Percentiles rank a stretch among this genome's conserved stretches.
phyloP scores from a whole-genome alignment of 2,329 filamentous ascomycete genomes.

The Neoarthrinium moseri region DNA sequence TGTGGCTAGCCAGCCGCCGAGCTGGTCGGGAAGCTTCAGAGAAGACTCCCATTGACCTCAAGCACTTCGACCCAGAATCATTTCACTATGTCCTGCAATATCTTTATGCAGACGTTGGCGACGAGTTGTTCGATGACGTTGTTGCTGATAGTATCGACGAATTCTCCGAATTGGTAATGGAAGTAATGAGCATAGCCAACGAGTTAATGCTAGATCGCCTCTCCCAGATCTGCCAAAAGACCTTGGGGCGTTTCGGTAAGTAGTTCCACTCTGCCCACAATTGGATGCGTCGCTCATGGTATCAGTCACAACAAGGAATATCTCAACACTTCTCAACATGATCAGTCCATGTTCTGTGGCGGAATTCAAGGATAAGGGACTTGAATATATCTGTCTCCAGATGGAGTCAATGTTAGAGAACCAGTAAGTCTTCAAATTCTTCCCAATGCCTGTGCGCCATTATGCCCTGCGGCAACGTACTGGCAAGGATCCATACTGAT shows the following conservation, averaged over 20 bases:
- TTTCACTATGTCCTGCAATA: slow-evolving; percentile 79
- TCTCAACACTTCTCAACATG: slow-evolving; percentile 80
- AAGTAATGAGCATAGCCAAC: slow-evolving; percentile 86
- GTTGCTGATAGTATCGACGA: slow-evolving; percentile 72
- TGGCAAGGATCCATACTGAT: slow-evolving; percentile 31
- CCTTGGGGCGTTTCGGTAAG: slow-evolving; percentile 70
- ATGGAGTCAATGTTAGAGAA: slow-evolving; percentile 92
- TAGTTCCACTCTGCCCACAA: background rate
- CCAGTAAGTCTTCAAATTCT: slow-evolving; percentile 38
- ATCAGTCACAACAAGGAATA: slow-evolving; percentile 77
- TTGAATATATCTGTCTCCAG: slow-evolving; percentile 91
- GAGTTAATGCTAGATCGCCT: slow-evolving; percentile 93
- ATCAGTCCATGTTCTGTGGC: slow-evolving; percentile 81
- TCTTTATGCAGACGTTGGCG: slow-evolving; percentile 80
- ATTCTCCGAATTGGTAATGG: slow-evolving; percentile 84
- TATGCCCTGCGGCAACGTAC: background rate
- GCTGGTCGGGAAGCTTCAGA: slow-evolving; percentile 33
- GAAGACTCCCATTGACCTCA: slow-evolving; percentile 67
- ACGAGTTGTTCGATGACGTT: slow-evolving; percentile 78
- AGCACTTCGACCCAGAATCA: slow-evolving; percentile 70
- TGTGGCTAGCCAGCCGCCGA: slow-evolving; percentile 77
- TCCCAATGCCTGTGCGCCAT: background rate
- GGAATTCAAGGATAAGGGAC: slow-evolving; percentile 81
- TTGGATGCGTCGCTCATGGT: background rate
- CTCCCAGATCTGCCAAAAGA: slow-evolving; percentile 82